Evolutionary conservation across 352 stramenopile genomes (phyloP).

Genomic region (Phytophthora cactorum): DNA sequence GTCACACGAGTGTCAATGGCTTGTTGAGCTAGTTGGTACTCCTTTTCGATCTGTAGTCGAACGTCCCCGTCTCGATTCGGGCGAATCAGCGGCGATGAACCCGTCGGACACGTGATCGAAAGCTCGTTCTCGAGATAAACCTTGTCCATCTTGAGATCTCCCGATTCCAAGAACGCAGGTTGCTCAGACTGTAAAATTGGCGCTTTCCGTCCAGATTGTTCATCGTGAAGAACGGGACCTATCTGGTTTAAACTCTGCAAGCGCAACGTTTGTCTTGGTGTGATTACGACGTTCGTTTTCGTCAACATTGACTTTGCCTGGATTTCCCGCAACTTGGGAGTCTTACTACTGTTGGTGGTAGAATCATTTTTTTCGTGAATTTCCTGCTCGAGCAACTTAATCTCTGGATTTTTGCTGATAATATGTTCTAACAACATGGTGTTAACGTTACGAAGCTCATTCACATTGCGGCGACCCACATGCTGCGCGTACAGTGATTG

Average conservation of each 20-base stretch:
- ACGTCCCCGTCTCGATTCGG: slow-evolving; percentile 36
- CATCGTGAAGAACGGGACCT: slow-evolving; percentile 36
- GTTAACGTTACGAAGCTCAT: slow-evolving; percentile 54
- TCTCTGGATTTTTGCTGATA: slow-evolving; percentile 66
- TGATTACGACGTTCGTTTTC: slow-evolving; percentile 3
- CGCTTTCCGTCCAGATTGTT: slow-evolving; percentile 41
- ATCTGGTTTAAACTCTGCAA: slow-evolving; percentile 64
- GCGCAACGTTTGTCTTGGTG: slow-evolving; percentile 29
- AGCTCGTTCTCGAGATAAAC: slow-evolving; percentile 67
- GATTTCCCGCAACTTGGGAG: neutral
- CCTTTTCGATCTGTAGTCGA: slow-evolving; percentile 45
- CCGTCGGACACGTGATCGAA: slow-evolving; percentile 43
- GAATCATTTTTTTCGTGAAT: slow-evolving; percentile 3
- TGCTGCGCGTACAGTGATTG: slow-evolving; percentile 60
- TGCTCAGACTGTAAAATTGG: slow-evolving; percentile 12
- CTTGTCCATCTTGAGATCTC: slow-evolving; percentile 66
- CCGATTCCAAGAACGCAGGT: slow-evolving; percentile 46
- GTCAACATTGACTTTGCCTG: neutral
- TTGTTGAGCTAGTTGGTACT: slow-evolving; percentile 49
- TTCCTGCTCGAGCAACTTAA: slow-evolving; percentile 47
- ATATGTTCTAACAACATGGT: slow-evolving; percentile 72
- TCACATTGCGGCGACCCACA: slow-evolving; percentile 51
- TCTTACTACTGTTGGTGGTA: neutral
- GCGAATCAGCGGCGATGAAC: slow-evolving; percentile 12
- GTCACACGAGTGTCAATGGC: slow-evolving; percentile 44